phyloP scores from a whole-genome alignment of 805 yeast species.

The Scheffersomyces spartinae region DNA sequence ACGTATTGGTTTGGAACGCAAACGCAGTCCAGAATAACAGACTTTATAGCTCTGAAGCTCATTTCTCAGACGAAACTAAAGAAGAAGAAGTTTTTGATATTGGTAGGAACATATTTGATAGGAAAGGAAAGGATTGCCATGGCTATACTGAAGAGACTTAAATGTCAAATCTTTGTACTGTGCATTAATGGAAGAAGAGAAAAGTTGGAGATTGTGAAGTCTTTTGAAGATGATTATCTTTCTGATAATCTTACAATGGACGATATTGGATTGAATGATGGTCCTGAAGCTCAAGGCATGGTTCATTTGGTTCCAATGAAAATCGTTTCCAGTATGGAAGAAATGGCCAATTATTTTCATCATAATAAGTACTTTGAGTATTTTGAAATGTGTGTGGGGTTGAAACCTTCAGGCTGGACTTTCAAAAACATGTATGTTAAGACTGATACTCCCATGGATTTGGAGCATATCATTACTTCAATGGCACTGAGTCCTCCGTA shows the following conservation, averaged over 20 bases:
- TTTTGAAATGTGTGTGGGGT: constrained; percentile 56
- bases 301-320: constrained; percentile 71
- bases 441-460: no score
- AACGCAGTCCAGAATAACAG: constrained; percentile 29
- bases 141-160: constrained; percentile 39
- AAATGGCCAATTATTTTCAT: constrained; percentile 38
- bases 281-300: constrained; percentile 34
- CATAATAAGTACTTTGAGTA: constrained; percentile 29
- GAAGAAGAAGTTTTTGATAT: constrained; percentile 36
- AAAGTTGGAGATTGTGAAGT: constrained; percentile 27
- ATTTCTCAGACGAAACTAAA: constrained; percentile 5
- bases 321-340: constrained; percentile 33
- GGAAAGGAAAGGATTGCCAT: constrained; percentile 87
- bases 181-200: constrained; percentile 33
- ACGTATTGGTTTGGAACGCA: constrained; percentile 21
- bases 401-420: constrained; percentile 90
- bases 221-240: constrained; percentile 34
- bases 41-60: constrained; percentile 10
- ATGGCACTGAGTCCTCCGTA: no score
- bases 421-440: no score
- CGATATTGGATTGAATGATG: constrained; percentile 29
- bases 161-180: constrained; percentile 45
- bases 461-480: no score
- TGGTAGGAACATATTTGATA: constrained; percentile 83
- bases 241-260: constrained; percentile 19